Base-by-base conservation (phyloP, 345 rosid genomes). In the Pistacia atlantica region DNA sequence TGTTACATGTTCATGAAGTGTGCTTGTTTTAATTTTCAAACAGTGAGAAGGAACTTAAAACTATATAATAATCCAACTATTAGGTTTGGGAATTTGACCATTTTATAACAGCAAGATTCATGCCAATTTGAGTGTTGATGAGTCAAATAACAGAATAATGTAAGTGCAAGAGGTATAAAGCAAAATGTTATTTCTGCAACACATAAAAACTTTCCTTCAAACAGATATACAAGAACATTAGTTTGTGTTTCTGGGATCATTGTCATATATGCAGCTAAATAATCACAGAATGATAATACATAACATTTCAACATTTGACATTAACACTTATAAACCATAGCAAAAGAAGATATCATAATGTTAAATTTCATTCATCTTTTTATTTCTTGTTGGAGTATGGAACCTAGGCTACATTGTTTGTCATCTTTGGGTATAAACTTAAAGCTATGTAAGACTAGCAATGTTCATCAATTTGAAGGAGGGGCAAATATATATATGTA, bases 341-440 rank as follows among this genome's bases (percentile, higher is more conserved):
- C 70, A 75, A 54, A 73, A 74, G 62, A 63, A 31, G 33, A 65
- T 49, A 69, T 35, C 18, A 37, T 16, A 48, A 49, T 64, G 68
- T 74, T 66, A 45, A 42, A 37, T 22, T 63, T 72, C 72, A 68
- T 72, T 67, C 31, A 71, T 65, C 25, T 31, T 60, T 60, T 72
- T 69, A 82, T 56, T 75, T 64, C 61, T 78, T 37, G 63, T 62
- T 37, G 28, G 58, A 46, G 64, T 68, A 59, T 69, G 59, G 52
- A 57, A 10, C 67, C 59, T 54, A 69, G 60, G 78, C 67, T 76
- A 72, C 78, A 76, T 16, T 69, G 72, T 71, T 17, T 74, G 65
- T 61, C 17, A 70, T 66, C 71, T 68, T 57, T 72, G 35, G 71
- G 66, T 77, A 71, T 69, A 77, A 80, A 38, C 75, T 55, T 17